Base-by-base conservation (phyloP, 345 rosid genomes). In the Kandelia obovata region DNA sequence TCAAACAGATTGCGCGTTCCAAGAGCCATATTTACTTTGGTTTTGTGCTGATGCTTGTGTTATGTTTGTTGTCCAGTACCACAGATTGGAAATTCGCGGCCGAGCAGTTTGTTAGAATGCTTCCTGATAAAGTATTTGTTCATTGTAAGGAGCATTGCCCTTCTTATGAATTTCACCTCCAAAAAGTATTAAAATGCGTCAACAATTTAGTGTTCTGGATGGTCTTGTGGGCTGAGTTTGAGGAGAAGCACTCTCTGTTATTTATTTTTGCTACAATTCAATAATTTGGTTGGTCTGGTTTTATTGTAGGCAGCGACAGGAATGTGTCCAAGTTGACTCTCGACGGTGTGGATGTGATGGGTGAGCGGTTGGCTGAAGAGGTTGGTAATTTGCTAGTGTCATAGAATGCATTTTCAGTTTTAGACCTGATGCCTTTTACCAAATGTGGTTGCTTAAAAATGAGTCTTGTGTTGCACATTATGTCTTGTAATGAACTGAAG, bases 271-370 rank as follows among this genome's bases (percentile, higher is more conserved):
- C 1, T 43, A 13, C 49, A 11, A 43, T 28, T 15, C n/a, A 5
- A 1, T 25, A 15, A 23, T 53, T 11, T 52, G 55, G 2, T 70
- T 70, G 58, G 43, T 46, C 60, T 61, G 47, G 35, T 5, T 66
- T 34, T 26, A 63, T 60, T 75, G 49, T 82, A 95, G 98, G 99
- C 74, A 95, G 99, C 55, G 91, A 95, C 53, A 79, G 86, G 25
- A 95, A 92, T 77, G 74, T 61, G 61, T 83, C 84, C 56, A 81
- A 21, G 65, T 85, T 84, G 74, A 86, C 94, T 43, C 71, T 95
- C 53, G 99, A 95, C 81, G 98, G 99, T 39, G 94, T 92, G 67
- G 99, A 92, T 78, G 94, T 95, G 65, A 95, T 95, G 99, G 99
- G 99, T 23, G 96, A 90, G 73, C 89, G 98, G 46, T 78, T 95